Evolutionary conservation across 2,329 filamentous ascomycete species (phyloP), one percentile per base, ranked within the genome.

Genomic region (Scedosporium minutisporum): DNA sequence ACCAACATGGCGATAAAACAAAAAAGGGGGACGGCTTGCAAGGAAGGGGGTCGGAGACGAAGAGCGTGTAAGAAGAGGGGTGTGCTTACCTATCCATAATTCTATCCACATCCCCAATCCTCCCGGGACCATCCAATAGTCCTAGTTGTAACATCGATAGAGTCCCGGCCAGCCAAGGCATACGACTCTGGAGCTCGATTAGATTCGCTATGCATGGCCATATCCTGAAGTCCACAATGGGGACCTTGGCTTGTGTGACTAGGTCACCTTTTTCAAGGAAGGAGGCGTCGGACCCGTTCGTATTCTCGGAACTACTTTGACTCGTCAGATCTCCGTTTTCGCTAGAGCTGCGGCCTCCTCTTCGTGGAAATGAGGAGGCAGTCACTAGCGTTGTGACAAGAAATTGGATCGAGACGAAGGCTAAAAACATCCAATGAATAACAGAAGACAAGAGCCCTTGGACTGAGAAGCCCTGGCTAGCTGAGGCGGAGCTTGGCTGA

Each of bases 121-220:
- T 83, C 69, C 91, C 90, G 66, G 90, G 90, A 25, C 92, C 91
- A 69, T 81, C 79, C 70, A 93, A 76, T 69, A 87, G 82, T 67
- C 86, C 81, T 80, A 89, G 87, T 76, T 95, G 91, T 67, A 88
- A 73, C 74, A 96, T 83, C 63, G 89, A 89, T 64, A 95, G 73
- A 68, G 84, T 78, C 71, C 91, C 91, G 71, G 81, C 82, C 63
- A 96, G 82, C 93, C 93, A 97, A 66, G 93, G 93, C 91, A 96
- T 96, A 74, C 91, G 89, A 67, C 79, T 75, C 67, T 88, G 81
- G 71, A 96, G 76, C 78, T 92, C 87, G 68, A 92, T 76, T 65
- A 96, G 75, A 72, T 85, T 87, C 65, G 86, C 87, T 63, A 88
- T 73, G 75, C 89, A 90, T 69, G 86, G 80, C 87, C 90, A 96